Percentiles rank a stretch among this genome's conserved stretches.
Conservation (phyloP, 176 grass and related monocot genomes). For the Metroxylon sagu region DNA sequence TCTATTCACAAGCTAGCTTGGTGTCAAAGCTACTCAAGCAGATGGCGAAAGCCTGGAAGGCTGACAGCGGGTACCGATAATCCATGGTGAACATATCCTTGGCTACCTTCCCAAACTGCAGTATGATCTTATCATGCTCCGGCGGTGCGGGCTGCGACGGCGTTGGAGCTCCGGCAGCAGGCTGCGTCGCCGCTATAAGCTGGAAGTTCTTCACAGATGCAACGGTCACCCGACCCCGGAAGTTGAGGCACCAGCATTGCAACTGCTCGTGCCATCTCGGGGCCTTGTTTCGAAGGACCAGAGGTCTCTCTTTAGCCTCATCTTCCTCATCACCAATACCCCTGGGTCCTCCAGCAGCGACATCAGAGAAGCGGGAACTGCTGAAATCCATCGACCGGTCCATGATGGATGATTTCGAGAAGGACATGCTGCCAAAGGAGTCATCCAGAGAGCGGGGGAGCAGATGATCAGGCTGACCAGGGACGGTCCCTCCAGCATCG, state of each 20-base stretch:
- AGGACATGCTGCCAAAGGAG: constrained; percentile 11
- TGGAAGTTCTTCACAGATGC: constrained; percentile 14
- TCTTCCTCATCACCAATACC: background rate
- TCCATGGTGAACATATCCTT: constrained; percentile 18
- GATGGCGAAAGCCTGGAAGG: constrained; percentile 8
- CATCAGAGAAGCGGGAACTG: constrained; percentile 10
- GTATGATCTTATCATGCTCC: constrained; percentile 11
- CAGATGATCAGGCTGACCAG: constrained; percentile 1
- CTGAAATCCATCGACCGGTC: constrained; percentile 11
- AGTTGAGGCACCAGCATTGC: constrained; percentile 15
- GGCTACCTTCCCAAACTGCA: constrained; percentile 11
- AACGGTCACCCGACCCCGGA: constrained; percentile 9
- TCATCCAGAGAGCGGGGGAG: constrained; percentile 5
- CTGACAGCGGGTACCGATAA: constrained; percentile 10
- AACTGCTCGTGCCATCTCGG: constrained; percentile 13
- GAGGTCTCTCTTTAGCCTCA: constrained; percentile 4
- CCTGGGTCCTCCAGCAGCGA: background rate
- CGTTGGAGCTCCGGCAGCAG: background rate
- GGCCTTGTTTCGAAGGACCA: constrained; percentile 7
- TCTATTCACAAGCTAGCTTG: constrained; percentile 14
- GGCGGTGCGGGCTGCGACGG: constrained; percentile 3
- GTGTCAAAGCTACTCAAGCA: constrained; percentile 17
- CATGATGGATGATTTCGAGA: constrained; percentile 8
- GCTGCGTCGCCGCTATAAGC: constrained; percentile 3
- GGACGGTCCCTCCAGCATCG: constrained; percentile 3